phyloP scores from a whole-genome alignment of 441 rosid genomes.

The Croton laevigatus region DNA sequence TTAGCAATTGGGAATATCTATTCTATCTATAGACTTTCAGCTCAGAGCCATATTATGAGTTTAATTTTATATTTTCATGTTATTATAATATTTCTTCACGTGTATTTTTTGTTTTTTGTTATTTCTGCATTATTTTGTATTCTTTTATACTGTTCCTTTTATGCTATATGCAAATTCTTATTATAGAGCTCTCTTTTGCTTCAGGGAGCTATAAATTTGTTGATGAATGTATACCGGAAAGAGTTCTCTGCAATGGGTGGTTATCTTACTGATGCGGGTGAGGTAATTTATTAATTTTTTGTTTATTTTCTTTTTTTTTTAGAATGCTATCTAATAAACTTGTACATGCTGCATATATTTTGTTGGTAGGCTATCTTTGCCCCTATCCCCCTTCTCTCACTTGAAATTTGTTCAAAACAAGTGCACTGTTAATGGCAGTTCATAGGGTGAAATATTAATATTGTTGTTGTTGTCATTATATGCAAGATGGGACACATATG shows the following conservation, averaged over 20 bases:
- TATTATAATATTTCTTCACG: not conserved
- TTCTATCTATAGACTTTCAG: not conserved
- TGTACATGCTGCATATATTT: not conserved
- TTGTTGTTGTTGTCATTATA: not conserved
- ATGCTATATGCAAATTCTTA: conserved; percentile 7
- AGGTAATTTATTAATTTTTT: conserved; percentile 53
- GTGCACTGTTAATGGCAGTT: not conserved
- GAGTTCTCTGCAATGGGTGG: conserved; percentile 95
- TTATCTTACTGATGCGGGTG: conserved; percentile 97
- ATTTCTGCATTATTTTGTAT: not conserved
- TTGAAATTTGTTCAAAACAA: not conserved
- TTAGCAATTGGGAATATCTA: not conserved
- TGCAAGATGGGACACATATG: not conserved
- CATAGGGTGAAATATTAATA: not conserved
- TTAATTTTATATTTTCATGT: not conserved
- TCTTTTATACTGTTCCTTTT: not conserved
- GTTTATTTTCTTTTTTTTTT: conserved; percentile 24
- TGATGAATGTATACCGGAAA: conserved; percentile 84
- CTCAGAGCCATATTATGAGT: not conserved
- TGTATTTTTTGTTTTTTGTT: not conserved
- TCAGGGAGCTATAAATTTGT: conserved; percentile 94
- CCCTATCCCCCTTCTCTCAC: not conserved
- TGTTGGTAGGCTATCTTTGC: not conserved
- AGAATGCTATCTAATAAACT: not conserved
- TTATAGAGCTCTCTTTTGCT: conserved; percentile 17